These are phyloP conservation scores for Cucumis variabilis DNA, from an alignment of 331 rosid genomes.

Conservation along the genomic window DNA sequence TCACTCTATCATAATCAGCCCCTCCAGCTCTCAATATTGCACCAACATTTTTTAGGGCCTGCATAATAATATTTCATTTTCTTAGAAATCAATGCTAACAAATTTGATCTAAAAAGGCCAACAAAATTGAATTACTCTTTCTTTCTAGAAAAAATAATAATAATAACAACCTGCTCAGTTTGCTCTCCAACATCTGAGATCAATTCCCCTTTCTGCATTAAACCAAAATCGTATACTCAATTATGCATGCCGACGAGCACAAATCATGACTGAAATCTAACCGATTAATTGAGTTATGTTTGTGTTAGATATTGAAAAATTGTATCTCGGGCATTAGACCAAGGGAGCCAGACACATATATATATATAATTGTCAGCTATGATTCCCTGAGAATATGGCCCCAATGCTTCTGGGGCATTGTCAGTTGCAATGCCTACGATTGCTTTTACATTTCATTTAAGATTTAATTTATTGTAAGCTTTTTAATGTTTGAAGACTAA, in stretches of 20 bases:
- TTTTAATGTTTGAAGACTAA: too few species aligned
- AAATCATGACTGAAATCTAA: too few species aligned
- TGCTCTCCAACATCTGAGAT: slow-evolving; percentile 77
- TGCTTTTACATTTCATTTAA: slow-evolving; percentile 33
- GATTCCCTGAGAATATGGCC: slow-evolving; percentile 92
- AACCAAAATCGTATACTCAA: slow-evolving; percentile 21
- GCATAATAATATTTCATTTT: slow-evolving; percentile 7
- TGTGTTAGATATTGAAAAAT: background rate
- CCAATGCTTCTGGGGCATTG: slow-evolving; percentile 84
- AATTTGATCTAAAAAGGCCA: background rate
- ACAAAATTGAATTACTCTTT: background rate
- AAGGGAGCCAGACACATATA: slow-evolving; percentile 75
- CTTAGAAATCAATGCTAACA: background rate
- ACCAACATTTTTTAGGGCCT: slow-evolving; percentile 87
- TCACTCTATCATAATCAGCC: slow-evolving; percentile 67
- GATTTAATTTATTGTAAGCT: too few species aligned
- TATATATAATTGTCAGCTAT: slow-evolving; percentile 66
- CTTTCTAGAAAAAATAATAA: background rate
- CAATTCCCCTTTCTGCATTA: slow-evolving; percentile 73
- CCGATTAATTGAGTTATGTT: background rate
- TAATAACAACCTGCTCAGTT: slow-evolving; percentile 70
- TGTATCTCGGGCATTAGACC: slow-evolving; percentile 82
- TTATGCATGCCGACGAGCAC: background rate
- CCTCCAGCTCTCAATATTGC: slow-evolving; percentile 88
- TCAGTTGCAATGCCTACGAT: slow-evolving; percentile 62